Percentiles rank a stretch among this genome's conserved stretches.
Conservation (phyloP, 345 rosid species). For the Sonneratia alba region DNA sequence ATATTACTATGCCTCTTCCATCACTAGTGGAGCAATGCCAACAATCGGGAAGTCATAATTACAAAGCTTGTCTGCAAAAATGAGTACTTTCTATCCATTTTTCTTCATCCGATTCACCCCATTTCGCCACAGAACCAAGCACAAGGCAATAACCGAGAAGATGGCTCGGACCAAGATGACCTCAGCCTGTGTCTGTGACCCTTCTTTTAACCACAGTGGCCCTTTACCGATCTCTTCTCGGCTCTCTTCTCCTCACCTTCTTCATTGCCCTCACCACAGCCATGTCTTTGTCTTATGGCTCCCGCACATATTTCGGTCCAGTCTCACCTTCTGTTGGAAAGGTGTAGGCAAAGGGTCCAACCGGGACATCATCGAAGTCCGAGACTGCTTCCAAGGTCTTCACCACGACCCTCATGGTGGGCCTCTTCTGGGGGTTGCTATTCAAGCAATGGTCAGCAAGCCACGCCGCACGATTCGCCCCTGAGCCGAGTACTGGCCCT, state of each 20-base stretch:
- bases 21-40: too few species aligned
- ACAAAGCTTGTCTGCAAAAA: neutral
- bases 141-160: slow-evolving; percentile 61
- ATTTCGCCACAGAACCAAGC: slow-evolving; percentile 35
- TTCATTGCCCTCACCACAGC: slow-evolving; percentile 1
- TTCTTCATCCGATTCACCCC: neutral
- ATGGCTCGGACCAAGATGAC: slow-evolving; percentile 44
- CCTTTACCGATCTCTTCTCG: neutral
- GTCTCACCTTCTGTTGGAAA: slow-evolving; percentile 15
- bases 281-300: too few species aligned
- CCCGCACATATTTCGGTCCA: too few species aligned
- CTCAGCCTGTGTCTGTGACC: slow-evolving; percentile 24
- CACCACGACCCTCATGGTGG: slow-evolving; percentile 44
- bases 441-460: slow-evolving; percentile 50
- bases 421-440: slow-evolving; percentile 38
- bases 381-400: slow-evolving; percentile 31
- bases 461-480: slow-evolving; percentile 38
- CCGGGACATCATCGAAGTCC: slow-evolving; percentile 32
- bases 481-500: slow-evolving; percentile 42
- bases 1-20: too few species aligned
- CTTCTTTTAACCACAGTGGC: slow-evolving; percentile 8
- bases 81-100: neutral
- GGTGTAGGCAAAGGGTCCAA: slow-evolving; percentile 35
- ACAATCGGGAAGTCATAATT: too few species aligned
- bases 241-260: slow-evolving; percentile 3